Base-by-base conservation (phyloP, 108 stramenopile genomes). In the Chaetoceros tenuissimus region DNA sequence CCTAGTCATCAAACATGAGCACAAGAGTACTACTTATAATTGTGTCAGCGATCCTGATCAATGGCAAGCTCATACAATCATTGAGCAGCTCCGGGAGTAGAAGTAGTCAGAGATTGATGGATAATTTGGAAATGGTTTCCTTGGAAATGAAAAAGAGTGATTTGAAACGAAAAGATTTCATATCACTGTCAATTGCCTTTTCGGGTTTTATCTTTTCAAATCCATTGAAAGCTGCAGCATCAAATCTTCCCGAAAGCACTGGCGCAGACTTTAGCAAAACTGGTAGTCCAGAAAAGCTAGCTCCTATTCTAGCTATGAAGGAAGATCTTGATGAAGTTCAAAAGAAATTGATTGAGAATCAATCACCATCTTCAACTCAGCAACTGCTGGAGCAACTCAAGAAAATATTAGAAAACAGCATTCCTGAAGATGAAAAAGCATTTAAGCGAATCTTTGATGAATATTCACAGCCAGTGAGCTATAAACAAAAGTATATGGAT, bases 401-500 rank as follows among this genome's bases (percentile, higher is more conserved):
- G n/a, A 28, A 50, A 1, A 46, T 67, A 3, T 34, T 66, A 5
- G 8, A 31, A 7, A 5, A 46, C 22, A 2, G 24, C 13, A 65
- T 84, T 46, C 89, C 85, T 8, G 55, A 44, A 48, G 67, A 73
- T 43, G 84, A 90, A 63, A 71, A 60, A 16, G 48, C 29, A 25
- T 87, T 91, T 63, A 91, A 91, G 62, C 60, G 75, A 34, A 24
- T 84, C 19, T 91, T 91, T 73, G 89, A 91, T 63, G 76, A 72
- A 24, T 91, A 85, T 59, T 85, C 84, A 0, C 70, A 80, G 56
- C 77, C 76, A 16, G 75, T 87, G 28, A 77, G 74, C 25, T 91
- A 91, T 75, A 91, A 91, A 43, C 89, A 91, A 55, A 80, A 80
- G 52, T 91, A 82, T 66, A 45, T 87, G 21, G 85, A 91, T 68